phyloP scores from a whole-genome alignment of 2,329 filamentous ascomycete species.

The Zarea fungicola region DNA sequence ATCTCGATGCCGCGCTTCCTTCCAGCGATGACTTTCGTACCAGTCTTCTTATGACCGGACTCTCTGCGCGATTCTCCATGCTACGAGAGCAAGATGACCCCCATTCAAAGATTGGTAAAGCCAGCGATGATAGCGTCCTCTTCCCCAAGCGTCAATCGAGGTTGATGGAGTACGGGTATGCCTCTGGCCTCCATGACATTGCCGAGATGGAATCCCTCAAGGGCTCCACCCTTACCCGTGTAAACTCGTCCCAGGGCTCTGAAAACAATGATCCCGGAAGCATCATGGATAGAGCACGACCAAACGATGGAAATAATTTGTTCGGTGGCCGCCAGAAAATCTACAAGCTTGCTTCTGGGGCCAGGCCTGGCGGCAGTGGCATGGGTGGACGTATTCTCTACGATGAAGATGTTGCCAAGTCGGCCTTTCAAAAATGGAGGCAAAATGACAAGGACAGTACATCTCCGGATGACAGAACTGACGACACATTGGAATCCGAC shows the following conservation, averaged over 20 bases:
- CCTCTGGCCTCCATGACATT: constrained; percentile 68
- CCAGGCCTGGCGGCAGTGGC: constrained; percentile 33
- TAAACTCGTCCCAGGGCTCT: constrained; percentile 59
- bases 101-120: constrained; percentile 82
- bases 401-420: constrained; percentile 78
- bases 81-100: constrained; percentile 91
- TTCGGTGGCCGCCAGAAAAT: constrained; percentile 96
- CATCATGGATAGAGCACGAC: constrained; percentile 79
- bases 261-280: constrained; percentile 66
- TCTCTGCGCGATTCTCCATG: constrained; percentile 97
- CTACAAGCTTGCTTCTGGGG: constrained; percentile 68
- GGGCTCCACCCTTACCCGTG: constrained; percentile 54
- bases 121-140: constrained; percentile 89
- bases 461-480: constrained; percentile 32
- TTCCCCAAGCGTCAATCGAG: constrained; percentile 76
- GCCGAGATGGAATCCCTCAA: constrained; percentile 82
- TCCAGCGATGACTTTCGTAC: constrained; percentile 87
- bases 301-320: constrained; percentile 82
- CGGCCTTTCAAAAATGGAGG: constrained; percentile 75
- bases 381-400: constrained; percentile 71
- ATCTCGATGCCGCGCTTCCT: constrained; percentile 70
- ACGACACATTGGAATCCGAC: constrained; percentile 34
- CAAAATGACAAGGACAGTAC: constrained; percentile 54
- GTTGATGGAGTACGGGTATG: constrained; percentile 62
- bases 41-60: constrained; percentile 89